A percentile compares a stretch with the other conserved stretches of the same genome.
phyloP scores from a whole-genome alignment of 2,329 filamentous ascomycete genomes.

The Paecilomyces sp. region DNA sequence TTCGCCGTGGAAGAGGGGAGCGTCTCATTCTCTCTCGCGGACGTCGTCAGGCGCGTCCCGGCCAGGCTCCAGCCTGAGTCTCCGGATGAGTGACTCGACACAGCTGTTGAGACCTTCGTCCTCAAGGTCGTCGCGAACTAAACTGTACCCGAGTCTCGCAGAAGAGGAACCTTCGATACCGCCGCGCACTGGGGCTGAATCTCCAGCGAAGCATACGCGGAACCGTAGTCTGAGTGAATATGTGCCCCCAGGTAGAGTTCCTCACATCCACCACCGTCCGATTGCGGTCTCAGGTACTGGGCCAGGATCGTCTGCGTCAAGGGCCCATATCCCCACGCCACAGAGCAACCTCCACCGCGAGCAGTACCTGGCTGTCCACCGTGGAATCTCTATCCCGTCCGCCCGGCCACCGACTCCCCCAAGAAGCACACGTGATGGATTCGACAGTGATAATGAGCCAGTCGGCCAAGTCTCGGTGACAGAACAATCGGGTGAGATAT shows the following conservation, averaged over 20 bases:
- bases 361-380: slow-evolving; percentile 68
- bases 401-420: slow-evolving; percentile 70
- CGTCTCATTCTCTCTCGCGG: slow-evolving; percentile 39
- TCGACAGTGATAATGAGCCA: slow-evolving; percentile 43
- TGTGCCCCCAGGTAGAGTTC: slow-evolving; percentile 61
- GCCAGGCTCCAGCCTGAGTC: slow-evolving; percentile 26
- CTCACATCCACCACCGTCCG: slow-evolving; percentile 58
- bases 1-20: slow-evolving; percentile 43
- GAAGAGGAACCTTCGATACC: not conserved
- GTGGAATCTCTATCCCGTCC: slow-evolving; percentile 60
- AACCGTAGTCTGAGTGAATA: slow-evolving; percentile 89
- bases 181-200: slow-evolving; percentile 4
- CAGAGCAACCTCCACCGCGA: slow-evolving; percentile 59
- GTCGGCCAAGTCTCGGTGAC: slow-evolving; percentile 13
- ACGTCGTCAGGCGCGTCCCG: slow-evolving; percentile 34
- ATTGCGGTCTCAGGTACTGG: slow-evolving; percentile 62
- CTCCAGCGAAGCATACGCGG: slow-evolving; percentile 47
- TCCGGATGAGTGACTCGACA: slow-evolving; percentile 29
- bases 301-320: slow-evolving; percentile 40
- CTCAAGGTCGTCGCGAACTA: slow-evolving; percentile 20
- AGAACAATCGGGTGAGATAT: slow-evolving; percentile 49
- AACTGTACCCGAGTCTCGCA: slow-evolving; percentile 35
- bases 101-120: slow-evolving; percentile 23
- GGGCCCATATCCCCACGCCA: slow-evolving; percentile 37
- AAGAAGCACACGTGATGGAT: slow-evolving; percentile 58